Conservation (phyloP, 169 alveolate genomes). For the Babesia ovata region DNA sequence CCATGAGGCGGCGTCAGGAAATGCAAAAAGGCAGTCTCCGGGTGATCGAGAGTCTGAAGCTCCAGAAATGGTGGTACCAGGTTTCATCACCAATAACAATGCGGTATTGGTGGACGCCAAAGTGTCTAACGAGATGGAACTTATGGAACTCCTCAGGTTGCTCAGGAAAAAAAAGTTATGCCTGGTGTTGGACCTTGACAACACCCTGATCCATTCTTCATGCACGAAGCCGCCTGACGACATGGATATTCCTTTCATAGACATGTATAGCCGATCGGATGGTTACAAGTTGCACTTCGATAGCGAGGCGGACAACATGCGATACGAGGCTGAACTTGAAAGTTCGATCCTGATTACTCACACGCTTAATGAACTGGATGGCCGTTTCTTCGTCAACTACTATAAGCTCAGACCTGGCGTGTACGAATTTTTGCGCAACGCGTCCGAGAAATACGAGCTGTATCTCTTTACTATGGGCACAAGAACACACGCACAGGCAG, state of each 20-base stretch:
- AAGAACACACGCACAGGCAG: slow-evolving; percentile 78
- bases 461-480: slow-evolving; percentile 86
- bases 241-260: slow-evolving; percentile 53
- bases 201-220: slow-evolving; percentile 82
- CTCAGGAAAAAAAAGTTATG: slow-evolving; percentile 72
- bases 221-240: slow-evolving; percentile 58
- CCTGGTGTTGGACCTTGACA: slow-evolving; percentile 81
- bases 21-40: slow-evolving; percentile 9
- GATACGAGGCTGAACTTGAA: slow-evolving; percentile 70
- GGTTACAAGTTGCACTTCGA: slow-evolving; percentile 46
- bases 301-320: slow-evolving; percentile 54
- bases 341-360: slow-evolving; percentile 56
- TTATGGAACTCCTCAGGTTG: slow-evolving; percentile 51
- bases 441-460: slow-evolving; percentile 70
- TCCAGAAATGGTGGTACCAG: slow-evolving; percentile 53
- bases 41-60: not conserved
- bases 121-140: slow-evolving; percentile 70
- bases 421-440: slow-evolving; percentile 67
- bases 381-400: slow-evolving; percentile 52
- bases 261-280: slow-evolving; percentile 44
- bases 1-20: not conserved
- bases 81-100: slow-evolving; percentile 69
- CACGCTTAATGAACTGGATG: slow-evolving; percentile 64
- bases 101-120: slow-evolving; percentile 64
- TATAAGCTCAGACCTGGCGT: slow-evolving; percentile 86